A percentile compares a stretch with the other conserved stretches of the same genome.
These are phyloP conservation scores for Trichoderma reesei DNA, from an alignment of 495 filamentous ascomycete species.

Conservation along the genomic window DNA sequence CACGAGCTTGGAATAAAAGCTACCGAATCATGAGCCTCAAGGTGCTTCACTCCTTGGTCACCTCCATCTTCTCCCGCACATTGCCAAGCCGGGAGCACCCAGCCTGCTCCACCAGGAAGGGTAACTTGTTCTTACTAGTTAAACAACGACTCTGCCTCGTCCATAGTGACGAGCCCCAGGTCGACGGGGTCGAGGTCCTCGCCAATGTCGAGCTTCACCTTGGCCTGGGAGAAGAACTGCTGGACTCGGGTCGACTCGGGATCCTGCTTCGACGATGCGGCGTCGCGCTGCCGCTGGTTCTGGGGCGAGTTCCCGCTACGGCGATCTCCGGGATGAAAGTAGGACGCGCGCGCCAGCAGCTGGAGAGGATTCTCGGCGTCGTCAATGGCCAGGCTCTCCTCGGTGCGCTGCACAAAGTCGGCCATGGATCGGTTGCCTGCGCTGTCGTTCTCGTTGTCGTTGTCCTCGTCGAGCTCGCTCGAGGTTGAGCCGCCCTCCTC, in stretches of 20 bases:
- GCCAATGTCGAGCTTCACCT: slow-evolving; percentile 50
- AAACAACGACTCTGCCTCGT: slow-evolving; percentile 55
- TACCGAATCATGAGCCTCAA: slow-evolving; percentile 17
- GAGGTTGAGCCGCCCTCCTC: slow-evolving; percentile 7
- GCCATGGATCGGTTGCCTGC: slow-evolving; percentile 19
- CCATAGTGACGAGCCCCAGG: slow-evolving; percentile 50
- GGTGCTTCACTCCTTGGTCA: background rate
- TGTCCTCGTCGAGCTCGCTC: slow-evolving; percentile 15
- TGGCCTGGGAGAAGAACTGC: slow-evolving; percentile 51
- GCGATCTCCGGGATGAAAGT: slow-evolving; percentile 38
- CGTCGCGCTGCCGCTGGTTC: slow-evolving; percentile 19
- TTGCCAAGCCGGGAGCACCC: background rate
- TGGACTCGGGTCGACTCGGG: slow-evolving; percentile 6
- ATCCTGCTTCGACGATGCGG: slow-evolving; percentile 1
- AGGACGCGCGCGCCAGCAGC: slow-evolving; percentile 58
- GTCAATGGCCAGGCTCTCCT: slow-evolving; percentile 46
- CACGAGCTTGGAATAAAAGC: slow-evolving; percentile 59
- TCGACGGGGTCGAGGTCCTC: slow-evolving; percentile 57
- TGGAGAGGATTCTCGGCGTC: slow-evolving; percentile 68
- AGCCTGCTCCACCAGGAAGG: background rate
- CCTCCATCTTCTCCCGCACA: background rate
- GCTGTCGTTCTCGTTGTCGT: slow-evolving; percentile 18
- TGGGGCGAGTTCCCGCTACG: slow-evolving; percentile 9
- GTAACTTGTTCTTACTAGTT: slow-evolving; percentile 41
- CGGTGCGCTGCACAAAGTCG: slow-evolving; percentile 22